Percentiles rank a stretch among this genome's conserved stretches.
Conservation (phyloP, 2,329 filamentous ascomycete genomes). For the Aureobasidium sp. region DNA sequence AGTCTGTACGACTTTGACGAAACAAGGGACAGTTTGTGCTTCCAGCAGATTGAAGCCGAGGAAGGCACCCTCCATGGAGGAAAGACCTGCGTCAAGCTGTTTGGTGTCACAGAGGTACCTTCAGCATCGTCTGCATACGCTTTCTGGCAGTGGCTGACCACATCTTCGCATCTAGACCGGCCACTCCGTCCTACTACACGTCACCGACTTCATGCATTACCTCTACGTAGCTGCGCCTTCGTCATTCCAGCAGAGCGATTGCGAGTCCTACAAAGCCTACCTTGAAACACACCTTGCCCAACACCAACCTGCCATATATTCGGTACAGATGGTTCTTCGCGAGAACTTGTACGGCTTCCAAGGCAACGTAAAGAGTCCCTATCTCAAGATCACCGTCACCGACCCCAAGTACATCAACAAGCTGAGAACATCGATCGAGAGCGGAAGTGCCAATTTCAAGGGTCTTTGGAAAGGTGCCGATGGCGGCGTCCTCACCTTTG, state of each 20-base stretch:
- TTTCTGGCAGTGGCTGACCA: conserved; percentile 15
- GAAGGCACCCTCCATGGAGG: conserved; percentile 77
- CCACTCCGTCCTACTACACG: conserved; percentile 88
- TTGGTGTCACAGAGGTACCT: conserved; percentile 73
- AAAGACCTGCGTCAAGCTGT: conserved; percentile 74
- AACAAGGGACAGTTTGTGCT: conserved; percentile 62
- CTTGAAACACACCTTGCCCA: conserved; percentile 73
- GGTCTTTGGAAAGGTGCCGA: conserved; percentile 69
- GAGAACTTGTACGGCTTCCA: conserved; percentile 94
- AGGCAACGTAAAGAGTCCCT: conserved; percentile 84
- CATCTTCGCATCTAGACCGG: conserved; percentile 43
- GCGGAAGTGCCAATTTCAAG: conserved; percentile 76
- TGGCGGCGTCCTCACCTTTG: conserved; percentile 77
- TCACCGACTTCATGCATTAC: conserved; percentile 93
- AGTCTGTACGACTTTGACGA: conserved; percentile 54
- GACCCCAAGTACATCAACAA: conserved; percentile 78
- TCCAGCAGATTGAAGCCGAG: conserved; percentile 93
- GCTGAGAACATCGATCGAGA: conserved; percentile 68
- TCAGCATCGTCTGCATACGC: conserved; percentile 11
- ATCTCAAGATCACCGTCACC: conserved; percentile 85
- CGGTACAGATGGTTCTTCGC: conserved; percentile 70
- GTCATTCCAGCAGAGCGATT: conserved; percentile 70
- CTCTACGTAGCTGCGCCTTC: conserved; percentile 86
- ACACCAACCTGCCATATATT: conserved; percentile 65
- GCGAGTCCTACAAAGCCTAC: conserved; percentile 67